phyloP scores from a whole-genome alignment of 2,329 filamentous ascomycete species.

The Beauveria brongniartii region DNA sequence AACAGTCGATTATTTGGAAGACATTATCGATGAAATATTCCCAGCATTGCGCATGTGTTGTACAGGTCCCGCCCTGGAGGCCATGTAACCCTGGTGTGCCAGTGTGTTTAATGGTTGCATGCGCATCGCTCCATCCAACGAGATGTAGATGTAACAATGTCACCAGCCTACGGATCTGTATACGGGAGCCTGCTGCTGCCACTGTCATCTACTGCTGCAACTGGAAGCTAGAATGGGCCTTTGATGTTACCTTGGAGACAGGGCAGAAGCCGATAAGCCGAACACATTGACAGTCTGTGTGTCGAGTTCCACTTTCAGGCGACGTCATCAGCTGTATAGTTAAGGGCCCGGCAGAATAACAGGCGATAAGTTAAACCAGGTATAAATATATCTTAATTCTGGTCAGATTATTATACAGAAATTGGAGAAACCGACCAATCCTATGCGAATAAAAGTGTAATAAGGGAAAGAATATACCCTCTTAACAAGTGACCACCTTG shows the following conservation, averaged over 20 bases:
- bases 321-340: no score
- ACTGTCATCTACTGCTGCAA: not conserved
- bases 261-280: not conserved
- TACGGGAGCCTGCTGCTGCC: not conserved
- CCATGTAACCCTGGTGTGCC: not conserved
- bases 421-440: no score
- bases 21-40: fast-evolving
- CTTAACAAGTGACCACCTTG: no score
- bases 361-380: no score
- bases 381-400: no score
- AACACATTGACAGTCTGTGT: no score
- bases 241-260: constrained; percentile 9
- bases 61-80: not conserved
- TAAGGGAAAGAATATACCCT: no score
- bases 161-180: not conserved
- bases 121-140: not conserved
- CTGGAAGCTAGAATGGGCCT: not conserved
- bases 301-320: not conserved
- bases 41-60: not conserved
- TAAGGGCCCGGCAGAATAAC: no score
- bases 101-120: not conserved
- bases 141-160: not conserved
- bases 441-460: no score
- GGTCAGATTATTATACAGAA: no score
- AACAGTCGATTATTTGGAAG: not conserved